Conservation (phyloP, 345 rosid genomes). For the Eucalyptus camaldulensis region DNA sequence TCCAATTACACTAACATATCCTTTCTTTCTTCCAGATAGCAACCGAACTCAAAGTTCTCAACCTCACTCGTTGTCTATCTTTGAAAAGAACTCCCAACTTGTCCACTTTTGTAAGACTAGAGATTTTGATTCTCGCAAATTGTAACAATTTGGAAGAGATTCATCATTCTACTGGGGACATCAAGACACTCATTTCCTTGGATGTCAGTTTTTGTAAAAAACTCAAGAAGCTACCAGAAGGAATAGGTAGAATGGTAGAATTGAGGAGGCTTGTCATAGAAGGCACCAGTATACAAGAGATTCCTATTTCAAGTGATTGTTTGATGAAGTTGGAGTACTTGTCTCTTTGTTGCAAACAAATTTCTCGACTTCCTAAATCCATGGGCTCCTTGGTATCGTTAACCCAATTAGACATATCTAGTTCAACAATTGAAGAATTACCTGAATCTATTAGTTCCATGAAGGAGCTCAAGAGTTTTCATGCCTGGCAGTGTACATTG, state of each 20-base stretch:
- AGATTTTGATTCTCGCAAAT: neutral
- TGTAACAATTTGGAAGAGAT: neutral
- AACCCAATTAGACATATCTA: neutral
- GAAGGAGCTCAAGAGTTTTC: neutral
- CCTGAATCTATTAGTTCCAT: neutral
- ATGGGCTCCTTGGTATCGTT: neutral
- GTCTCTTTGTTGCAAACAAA: neutral
- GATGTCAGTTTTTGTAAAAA: neutral
- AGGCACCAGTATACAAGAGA: neutral
- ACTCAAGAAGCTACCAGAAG: neutral
- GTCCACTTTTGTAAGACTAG: neutral
- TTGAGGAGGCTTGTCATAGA: neutral
- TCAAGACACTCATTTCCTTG: neutral
- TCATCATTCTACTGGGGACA: neutral
- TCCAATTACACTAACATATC: neutral
- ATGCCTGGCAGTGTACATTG: neutral
- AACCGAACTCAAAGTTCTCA: neutral
- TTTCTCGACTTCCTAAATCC: neutral
- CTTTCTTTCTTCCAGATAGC: neutral
- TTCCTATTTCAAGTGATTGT: neutral
- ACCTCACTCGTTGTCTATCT: neutral
- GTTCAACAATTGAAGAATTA: neutral
- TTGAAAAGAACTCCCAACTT: neutral
- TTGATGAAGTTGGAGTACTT: neutral
- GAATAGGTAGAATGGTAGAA: neutral